Conservation (phyloP, 345 rosid species). For the Gossypium arboreum region DNA sequence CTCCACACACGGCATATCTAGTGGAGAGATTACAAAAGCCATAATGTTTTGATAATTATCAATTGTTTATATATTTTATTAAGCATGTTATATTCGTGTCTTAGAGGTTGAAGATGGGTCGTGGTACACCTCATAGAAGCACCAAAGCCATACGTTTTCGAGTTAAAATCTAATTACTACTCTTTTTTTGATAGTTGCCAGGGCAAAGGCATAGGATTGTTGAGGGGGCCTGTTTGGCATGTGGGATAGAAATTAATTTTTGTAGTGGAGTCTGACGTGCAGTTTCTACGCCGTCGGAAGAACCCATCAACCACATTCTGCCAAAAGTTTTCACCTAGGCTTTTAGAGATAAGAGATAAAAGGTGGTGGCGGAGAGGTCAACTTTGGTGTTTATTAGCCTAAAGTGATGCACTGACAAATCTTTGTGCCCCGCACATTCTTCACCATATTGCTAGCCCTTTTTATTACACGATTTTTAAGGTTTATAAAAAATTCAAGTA, state of each 20-base stretch:
- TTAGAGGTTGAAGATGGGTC: not conserved
- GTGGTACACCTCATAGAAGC: slow-evolving; percentile 17
- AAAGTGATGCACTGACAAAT: slow-evolving; percentile 7
- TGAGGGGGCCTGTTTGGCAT: slow-evolving; percentile 1
- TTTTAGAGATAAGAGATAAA: not conserved
- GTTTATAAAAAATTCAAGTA: not conserved
- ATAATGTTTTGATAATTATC: not conserved
- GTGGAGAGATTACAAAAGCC: not conserved
- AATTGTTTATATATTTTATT: not conserved
- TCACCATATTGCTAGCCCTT: not conserved
- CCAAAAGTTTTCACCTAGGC: not conserved
- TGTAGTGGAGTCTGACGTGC: slow-evolving; percentile 9
- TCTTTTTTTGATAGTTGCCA: not conserved
- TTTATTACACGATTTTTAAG: not conserved
- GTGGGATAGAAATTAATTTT: not conserved
- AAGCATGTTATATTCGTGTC: not conserved
- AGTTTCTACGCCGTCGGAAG: slow-evolving; percentile 8
- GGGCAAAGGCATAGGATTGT: not conserved
- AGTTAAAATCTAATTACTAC: not conserved
- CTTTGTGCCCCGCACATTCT: not conserved
- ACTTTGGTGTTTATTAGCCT: slow-evolving; percentile 7
- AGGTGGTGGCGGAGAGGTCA: not conserved
- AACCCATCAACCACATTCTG: slow-evolving; percentile 8
- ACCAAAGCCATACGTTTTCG: not conserved
- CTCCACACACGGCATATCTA: not conserved